phyloP scores from a whole-genome alignment of 2,329 filamentous ascomycete species.

The Venturia pyrina region DNA sequence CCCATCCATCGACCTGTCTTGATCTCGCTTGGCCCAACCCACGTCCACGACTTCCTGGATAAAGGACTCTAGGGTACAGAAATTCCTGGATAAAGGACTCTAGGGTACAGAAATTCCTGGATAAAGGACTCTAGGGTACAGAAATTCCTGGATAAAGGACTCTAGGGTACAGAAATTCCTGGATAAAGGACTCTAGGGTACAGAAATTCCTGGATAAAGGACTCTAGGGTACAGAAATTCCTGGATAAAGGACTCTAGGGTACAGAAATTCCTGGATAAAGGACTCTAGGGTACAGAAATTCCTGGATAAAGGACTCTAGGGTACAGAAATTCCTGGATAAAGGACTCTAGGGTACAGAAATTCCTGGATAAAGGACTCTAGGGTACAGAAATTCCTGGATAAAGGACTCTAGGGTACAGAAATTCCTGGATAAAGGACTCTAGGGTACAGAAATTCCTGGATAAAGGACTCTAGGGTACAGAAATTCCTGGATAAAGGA shows the following conservation, averaged over 20 bases:
- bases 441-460: too few species aligned
- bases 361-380: background rate
- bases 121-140: too few species aligned
- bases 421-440: background rate
- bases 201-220: background rate
- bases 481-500: background rate
- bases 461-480: background rate
- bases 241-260: background rate
- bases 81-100: background rate
- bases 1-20: background rate
- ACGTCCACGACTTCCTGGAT: background rate
- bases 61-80: too few species aligned
- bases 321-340: too few species aligned
- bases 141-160: background rate
- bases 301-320: background rate
- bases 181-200: background rate
- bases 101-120: too few species aligned
- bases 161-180: too few species aligned
- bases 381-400: too few species aligned
- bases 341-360: too few species aligned
- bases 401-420: too few species aligned
- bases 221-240: too few species aligned
- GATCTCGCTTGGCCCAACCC: background rate
- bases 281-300: too few species aligned
- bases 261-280: background rate